Base-by-base conservation (phyloP, 305 asterid species). In the Fraxinus dipetala region DNA sequence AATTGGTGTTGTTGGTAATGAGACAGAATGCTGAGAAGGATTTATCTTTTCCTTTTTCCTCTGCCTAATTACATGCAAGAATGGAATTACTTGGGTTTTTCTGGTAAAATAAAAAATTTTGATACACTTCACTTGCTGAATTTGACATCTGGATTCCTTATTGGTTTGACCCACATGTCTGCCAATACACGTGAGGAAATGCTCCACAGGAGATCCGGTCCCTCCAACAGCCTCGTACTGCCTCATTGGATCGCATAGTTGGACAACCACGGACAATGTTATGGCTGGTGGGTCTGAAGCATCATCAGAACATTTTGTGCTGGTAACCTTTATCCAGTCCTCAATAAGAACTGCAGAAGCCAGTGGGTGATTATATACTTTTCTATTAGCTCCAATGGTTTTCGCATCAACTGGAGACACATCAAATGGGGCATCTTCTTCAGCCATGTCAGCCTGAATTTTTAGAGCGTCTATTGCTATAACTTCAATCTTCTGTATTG, bases 91-190 rank as follows among this genome's bases (percentile, higher is more conserved):
- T 51, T 51, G 26, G 6, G 22, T 51, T 51, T 48, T 3, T 48
- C 10, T 54, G 10, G 63, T n/a, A n/a, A 54, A 54, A 54, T 54
- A 16, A 54, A 54, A 54, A n/a, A 7, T 5, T 1, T n/a, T 54
- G 10, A 54, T n/a, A 54, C 24, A 5, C 24, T 54, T n/a, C 63
- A 54, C 63, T 54, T 54, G 63, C 24, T 54, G 63, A 54, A 54
- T 54, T 54, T 54, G 63, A 54, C 63, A 5, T 54, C 63, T 54
- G 63, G 24, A 54, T 54, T 54, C 65, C 4, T 54, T 70, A 93
- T 94, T 20, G 94, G 89, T 78, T 94, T 93, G 80, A 95, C 96
- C 99, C 98, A 94, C 98, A 94, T 93, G 84, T 91, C 97, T 1
- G 96, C 98, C 96, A 94, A 89, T 35, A 93, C 87, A 8, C 97